A percentile compares a stretch with the other conserved stretches of the same genome.
phyloP scores from a whole-genome alignment of 2,329 filamentous ascomycete genomes.

The Coniochaeta sp. region DNA sequence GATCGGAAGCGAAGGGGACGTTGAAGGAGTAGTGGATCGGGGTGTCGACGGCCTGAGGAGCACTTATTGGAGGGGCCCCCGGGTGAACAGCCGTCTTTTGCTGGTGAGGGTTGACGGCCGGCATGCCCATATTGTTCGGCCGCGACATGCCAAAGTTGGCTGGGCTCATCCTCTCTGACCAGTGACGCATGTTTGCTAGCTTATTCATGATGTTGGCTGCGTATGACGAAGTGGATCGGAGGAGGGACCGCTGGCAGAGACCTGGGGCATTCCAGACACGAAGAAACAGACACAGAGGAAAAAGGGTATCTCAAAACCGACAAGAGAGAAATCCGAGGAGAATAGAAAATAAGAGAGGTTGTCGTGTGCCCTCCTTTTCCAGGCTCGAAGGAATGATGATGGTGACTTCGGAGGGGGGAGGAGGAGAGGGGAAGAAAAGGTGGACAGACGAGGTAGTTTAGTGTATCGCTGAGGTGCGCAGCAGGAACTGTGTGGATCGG shows the following conservation, averaged over 20 bases:
- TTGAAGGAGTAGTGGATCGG: slow-evolving; percentile 94
- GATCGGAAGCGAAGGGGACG: slow-evolving; percentile 87
- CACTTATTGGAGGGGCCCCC: slow-evolving; percentile 49
- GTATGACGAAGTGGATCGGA: slow-evolving; percentile 3
- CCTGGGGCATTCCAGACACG: slow-evolving; percentile 1
- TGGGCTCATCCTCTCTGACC: slow-evolving; percentile 62
- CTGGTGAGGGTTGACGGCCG: slow-evolving; percentile 47
- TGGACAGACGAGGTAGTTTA: slow-evolving; percentile 1
- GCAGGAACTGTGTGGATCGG: not conserved
- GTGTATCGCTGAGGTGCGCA: not conserved
- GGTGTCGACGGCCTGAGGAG: slow-evolving; percentile 64
- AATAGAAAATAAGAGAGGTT: slow-evolving; percentile 11
- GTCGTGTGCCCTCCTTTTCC: slow-evolving; percentile 16
- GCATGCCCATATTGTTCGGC: slow-evolving; percentile 44
- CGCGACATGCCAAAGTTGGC: slow-evolving; percentile 55
- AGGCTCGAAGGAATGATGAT: slow-evolving; percentile 1
- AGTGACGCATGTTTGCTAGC: slow-evolving; percentile 64
- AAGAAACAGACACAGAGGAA: slow-evolving; percentile 19
- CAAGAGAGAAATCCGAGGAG: slow-evolving; percentile 12
- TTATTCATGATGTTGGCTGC: slow-evolving; percentile 53
- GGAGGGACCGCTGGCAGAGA: not conserved
- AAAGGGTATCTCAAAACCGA: slow-evolving; percentile 29
- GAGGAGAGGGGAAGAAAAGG: slow-evolving; percentile 9
- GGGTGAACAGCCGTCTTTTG: slow-evolving; percentile 35
- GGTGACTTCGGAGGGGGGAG: slow-evolving; percentile 13